These are phyloP conservation scores for Xylaria scruposa DNA, from an alignment of 495 filamentous ascomycete species.

Conservation along the genomic window DNA sequence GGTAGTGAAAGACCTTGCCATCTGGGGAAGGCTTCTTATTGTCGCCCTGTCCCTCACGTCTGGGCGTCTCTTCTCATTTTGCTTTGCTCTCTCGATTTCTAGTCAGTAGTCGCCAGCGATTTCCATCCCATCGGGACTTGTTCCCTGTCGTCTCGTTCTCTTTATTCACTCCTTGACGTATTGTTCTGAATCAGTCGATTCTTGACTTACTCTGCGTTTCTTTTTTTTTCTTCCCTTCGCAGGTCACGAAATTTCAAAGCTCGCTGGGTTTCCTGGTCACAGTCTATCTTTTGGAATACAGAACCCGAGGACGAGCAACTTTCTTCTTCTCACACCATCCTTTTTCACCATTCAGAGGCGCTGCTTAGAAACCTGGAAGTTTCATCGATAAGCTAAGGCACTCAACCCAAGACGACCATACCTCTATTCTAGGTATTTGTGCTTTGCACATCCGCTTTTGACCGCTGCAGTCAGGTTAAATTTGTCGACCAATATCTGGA, in stretches of 20 bases:
- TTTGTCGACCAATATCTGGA: conserved; percentile 23
- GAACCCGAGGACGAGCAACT: conserved; percentile 22
- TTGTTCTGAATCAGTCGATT: conserved; percentile 25
- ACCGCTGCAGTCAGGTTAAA: neutral
- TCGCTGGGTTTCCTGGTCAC: conserved; percentile 22
- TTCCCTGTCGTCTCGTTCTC: conserved; percentile 24
- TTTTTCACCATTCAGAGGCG: conserved; percentile 15
- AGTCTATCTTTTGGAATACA: conserved; percentile 27
- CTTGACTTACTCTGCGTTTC: conserved; percentile 8
- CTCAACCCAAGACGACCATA: neutral
- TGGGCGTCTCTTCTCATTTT: conserved; percentile 6
- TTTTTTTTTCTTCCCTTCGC: conserved; percentile 16
- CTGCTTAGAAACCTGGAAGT: conserved; percentile 27
- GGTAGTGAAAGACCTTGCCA: conserved; percentile 24
- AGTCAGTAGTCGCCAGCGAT: conserved; percentile 7
- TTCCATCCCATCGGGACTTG: conserved; percentile 18
- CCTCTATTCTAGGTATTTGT: neutral
- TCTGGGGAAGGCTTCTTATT: conserved; percentile 32
- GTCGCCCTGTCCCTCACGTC: conserved; percentile 19
- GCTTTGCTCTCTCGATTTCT: conserved; percentile 18
- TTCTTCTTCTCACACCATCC: conserved; percentile 21
- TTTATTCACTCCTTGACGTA: conserved; percentile 32
- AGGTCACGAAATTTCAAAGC: conserved; percentile 26
- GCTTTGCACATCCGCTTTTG: neutral
- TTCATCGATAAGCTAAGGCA: conserved; percentile 5